These are phyloP conservation scores for Pleurotus sapidus DNA, from an alignment of 768 basidiomycete species.

Conservation along the genomic window DNA sequence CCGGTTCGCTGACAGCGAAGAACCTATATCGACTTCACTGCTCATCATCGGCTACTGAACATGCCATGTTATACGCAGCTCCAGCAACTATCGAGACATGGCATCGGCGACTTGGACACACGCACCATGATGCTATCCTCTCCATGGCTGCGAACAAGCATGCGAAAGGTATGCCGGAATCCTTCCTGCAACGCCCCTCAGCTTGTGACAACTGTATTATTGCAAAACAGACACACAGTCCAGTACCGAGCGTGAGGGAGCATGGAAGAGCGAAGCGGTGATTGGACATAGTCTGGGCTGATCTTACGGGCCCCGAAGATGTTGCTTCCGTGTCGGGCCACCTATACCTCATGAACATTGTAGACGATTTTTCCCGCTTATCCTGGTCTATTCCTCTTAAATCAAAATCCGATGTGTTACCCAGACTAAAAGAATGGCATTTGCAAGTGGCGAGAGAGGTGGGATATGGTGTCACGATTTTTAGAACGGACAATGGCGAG, in stretches of 20 bases:
- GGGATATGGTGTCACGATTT: not conserved
- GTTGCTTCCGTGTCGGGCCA: conserved; percentile 14
- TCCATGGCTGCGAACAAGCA: conserved; percentile 6
- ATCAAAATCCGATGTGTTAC: conserved; percentile 21
- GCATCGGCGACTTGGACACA: conserved; percentile 17
- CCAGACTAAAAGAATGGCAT: conserved; percentile 24
- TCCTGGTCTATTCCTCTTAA: conserved; percentile 30
- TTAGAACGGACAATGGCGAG: conserved; percentile 19
- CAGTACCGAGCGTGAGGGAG: conserved; percentile 12
- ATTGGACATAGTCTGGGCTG: conserved; percentile 11
- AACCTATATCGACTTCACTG: conserved; percentile 8
- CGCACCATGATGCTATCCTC: conserved; percentile 7
- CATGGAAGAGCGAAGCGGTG: not conserved
- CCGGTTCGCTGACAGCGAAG: conserved; percentile 1
- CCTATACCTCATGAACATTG: conserved; percentile 27
- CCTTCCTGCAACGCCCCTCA: conserved; percentile 10
- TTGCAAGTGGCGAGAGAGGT: conserved; percentile 14
- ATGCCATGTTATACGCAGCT: not conserved
- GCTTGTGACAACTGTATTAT: conserved; percentile 14
- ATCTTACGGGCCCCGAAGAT: conserved; percentile 13
- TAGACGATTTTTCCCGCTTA: conserved; percentile 28
- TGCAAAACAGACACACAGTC: conserved; percentile 12
- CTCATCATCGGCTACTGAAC: not conserved
- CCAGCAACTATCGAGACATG: conserved; percentile 12
- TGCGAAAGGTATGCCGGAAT: conserved; percentile 15